Conservation (phyloP, 768 basidiomycete genomes). For the Cyathus striatus region DNA sequence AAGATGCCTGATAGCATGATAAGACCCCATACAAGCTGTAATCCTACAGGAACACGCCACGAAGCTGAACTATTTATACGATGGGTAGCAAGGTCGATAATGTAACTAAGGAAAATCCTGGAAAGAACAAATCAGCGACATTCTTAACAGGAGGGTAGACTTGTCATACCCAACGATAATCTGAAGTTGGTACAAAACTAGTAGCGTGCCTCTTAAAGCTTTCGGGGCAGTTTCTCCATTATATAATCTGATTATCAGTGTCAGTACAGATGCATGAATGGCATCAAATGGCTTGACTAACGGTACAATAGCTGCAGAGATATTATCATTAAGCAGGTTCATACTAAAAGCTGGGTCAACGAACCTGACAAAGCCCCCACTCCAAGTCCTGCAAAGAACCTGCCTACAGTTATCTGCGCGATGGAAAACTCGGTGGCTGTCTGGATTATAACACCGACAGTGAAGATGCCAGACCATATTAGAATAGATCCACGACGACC, state of each 20-base stretch:
- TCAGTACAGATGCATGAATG: background rate
- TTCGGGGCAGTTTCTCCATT: constrained; percentile 80
- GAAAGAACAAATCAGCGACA: background rate
- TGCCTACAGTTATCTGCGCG: constrained; percentile 66
- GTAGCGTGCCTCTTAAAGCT: constrained; percentile 60
- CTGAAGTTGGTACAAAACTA: constrained; percentile 75
- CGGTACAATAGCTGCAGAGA: constrained; percentile 42
- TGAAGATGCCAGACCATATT: constrained; percentile 73
- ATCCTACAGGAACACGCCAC: constrained; percentile 72
- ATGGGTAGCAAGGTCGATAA: constrained; percentile 67
- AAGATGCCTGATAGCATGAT: constrained; percentile 65
- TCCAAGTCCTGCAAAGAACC: constrained; percentile 71
- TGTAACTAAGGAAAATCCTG: constrained; percentile 70
- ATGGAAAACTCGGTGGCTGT: constrained; percentile 58
- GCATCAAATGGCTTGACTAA: constrained; percentile 20
- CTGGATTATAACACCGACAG: constrained; percentile 62
- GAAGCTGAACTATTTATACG: constrained; percentile 50
- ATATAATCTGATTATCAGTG: constrained; percentile 41
- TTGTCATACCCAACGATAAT: constrained; percentile 60
- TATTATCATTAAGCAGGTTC: constrained; percentile 1
- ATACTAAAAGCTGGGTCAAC: constrained; percentile 4
- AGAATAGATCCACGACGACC: constrained; percentile 72
- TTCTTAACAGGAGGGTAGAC: background rate
- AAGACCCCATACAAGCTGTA: constrained; percentile 68
- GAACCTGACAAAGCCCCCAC: constrained; percentile 72